These are phyloP conservation scores for Chamaenerion angustifolium DNA, from an alignment of 345 rosid species.

Conservation along the genomic window DNA sequence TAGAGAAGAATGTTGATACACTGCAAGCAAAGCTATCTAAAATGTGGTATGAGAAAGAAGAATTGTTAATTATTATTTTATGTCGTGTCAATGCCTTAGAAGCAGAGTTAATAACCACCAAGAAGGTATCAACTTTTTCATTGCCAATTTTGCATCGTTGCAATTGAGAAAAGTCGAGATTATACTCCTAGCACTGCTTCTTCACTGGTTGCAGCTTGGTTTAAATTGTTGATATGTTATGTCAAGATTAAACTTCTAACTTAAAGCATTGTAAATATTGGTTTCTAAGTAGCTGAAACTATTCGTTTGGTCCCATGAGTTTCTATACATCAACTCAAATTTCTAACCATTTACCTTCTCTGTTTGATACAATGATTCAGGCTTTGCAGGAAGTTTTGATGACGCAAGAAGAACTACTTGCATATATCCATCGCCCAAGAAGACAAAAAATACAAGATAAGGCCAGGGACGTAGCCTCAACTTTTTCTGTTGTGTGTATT, in stretches of 20 bases:
- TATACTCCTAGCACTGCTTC: no score
- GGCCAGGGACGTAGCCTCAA: not conserved
- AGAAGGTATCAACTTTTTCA: conserved; percentile 43
- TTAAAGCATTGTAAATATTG: no score
- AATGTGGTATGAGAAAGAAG: conserved; percentile 97
- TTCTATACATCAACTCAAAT: not conserved
- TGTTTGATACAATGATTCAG: conserved; percentile 15
- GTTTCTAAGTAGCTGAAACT: no score
- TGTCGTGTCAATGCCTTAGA: conserved; percentile 95
- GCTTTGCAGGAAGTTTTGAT: conserved; percentile 87
- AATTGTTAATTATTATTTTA: conserved; percentile 83
- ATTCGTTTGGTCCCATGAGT: no score
- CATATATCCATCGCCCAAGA: conserved; percentile 84
- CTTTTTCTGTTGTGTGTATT: no score
- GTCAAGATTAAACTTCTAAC: no score
- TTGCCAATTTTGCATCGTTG: no score
- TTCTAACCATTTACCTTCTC: no score
- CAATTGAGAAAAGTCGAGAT: no score
- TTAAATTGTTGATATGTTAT: no score
- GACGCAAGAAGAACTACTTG: conserved; percentile 94
- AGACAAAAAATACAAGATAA: conserved; percentile 54
- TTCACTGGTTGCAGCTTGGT: no score
- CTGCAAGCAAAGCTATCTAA: conserved; percentile 80
- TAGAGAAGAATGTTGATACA: conserved; percentile 80
- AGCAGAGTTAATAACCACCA: conserved; percentile 96